Conservation (phyloP, 1,284 basidiomycete genomes). For the Ustilago vetiveriae region DNA sequence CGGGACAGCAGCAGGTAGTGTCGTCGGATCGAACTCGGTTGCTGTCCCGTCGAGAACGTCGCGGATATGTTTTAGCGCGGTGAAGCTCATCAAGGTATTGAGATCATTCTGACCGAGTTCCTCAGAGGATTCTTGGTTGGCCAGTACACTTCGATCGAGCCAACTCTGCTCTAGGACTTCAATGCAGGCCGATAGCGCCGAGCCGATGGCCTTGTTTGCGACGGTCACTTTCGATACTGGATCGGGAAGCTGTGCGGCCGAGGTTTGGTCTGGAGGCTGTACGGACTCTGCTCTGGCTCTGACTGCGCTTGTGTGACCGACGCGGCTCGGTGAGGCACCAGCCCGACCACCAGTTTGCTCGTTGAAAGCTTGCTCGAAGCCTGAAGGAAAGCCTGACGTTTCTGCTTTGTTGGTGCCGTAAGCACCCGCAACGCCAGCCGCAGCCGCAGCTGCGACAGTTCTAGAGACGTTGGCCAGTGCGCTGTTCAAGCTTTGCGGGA, state of each 20-base stretch:
- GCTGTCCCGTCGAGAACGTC: constrained; percentile 54
- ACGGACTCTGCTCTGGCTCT: neutral
- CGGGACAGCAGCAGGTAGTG: constrained; percentile 11
- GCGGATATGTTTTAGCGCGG: constrained; percentile 57
- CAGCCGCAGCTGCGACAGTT: constrained; percentile 46
- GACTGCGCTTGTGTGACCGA: constrained; percentile 19
- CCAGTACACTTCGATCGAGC: constrained; percentile 1
- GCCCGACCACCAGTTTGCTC: constrained; percentile 16
- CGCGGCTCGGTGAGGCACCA: constrained; percentile 9
- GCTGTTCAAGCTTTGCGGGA: constrained; percentile 42
- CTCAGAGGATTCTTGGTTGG: constrained; percentile 2
- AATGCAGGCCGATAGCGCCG: constrained; percentile 42
- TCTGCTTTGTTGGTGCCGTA: constrained; percentile 14
- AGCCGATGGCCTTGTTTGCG: constrained; percentile 48
- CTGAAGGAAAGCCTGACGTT: constrained; percentile 37
- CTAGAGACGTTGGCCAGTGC: constrained; percentile 51
- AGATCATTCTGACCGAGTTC: constrained; percentile 30
- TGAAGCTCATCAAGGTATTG: constrained; percentile 51
- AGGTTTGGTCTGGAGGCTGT: neutral
- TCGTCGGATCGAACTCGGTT: constrained; percentile 50
- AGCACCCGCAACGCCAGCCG: constrained; percentile 21
- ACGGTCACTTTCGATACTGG: constrained; percentile 26
- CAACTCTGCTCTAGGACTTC: constrained; percentile 18
- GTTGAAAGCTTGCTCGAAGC: constrained; percentile 36
- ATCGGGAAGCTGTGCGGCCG: constrained; percentile 10